Base-by-base conservation (phyloP, 371 early-diverging fungal genomes). In the Syncephalastrum contaminatum region DNA sequence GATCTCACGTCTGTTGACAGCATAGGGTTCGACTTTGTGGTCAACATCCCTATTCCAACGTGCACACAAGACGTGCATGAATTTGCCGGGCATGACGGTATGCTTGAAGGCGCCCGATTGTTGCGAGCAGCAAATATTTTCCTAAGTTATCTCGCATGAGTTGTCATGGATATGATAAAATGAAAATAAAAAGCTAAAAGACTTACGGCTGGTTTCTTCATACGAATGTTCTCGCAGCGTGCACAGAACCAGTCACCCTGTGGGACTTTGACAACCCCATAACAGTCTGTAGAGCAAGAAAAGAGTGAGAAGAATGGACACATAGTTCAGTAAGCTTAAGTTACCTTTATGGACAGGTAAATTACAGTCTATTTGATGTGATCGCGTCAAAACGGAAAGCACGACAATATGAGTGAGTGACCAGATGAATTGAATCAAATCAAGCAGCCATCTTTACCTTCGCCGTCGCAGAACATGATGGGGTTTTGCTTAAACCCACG, bases 41-140 rank as follows among this genome's bases (percentile, higher is more conserved):
- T 66, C 61, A 20, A 75, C 66, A 1, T 56, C 52, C 51, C 78
- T 75, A 45, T 75, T 72, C 70, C 80, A 82, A 30, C 72, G 57
- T 4, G 83, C 83, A 59, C 85, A 85, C 8, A 81, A 80, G 5
- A 78, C 74, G 54, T 85, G 85, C 60, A 83, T 81, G 53, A 76
- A 85, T 48, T 72, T 65, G 14, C 75, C 81, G 27, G 73, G 67
- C n/a, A 64, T 59, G 4, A 59, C 66, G 0, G 85, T 82, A 18
- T 70, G 76, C 54, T 78, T 82, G 39, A 82, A 66, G 13, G 83
- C 83, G 7, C 85, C 83, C 13, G 66, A 55, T 27, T 50, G 62
- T 19, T 54, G 62, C 4, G 77, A 72, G 53, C 85, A 85, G 27
- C 85, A 85, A 19, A 80, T 60, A 16, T 66, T 66, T 19, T 69